Conservation (phyloP, 23 red algal genomes). For the Cyanidiococcus yangmingshanensis region DNA sequence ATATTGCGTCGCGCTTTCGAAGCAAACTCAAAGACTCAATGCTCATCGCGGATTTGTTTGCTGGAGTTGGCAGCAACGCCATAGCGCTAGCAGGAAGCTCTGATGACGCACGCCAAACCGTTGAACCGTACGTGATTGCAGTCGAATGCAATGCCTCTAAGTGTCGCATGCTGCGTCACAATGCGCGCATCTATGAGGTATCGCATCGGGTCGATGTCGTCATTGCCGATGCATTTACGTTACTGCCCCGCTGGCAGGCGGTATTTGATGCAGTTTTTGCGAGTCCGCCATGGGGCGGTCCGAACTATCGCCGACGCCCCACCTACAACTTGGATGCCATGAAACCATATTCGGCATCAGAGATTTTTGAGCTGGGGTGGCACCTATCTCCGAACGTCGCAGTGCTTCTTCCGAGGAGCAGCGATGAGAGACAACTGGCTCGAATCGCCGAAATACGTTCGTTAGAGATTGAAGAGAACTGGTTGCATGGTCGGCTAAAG, state of each 20-base stretch:
- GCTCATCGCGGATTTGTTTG: constrained; percentile 48
- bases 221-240: constrained; percentile 48
- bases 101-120: background rate
- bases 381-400: constrained; percentile 37
- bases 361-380: constrained; percentile 23
- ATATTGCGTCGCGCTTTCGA: constrained; percentile 62
- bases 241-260: constrained; percentile 33
- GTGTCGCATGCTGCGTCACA: constrained; percentile 34
- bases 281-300: constrained; percentile 90
- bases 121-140: constrained; percentile 40
- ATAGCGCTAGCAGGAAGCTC: constrained; percentile 54
- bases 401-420: constrained; percentile 55
- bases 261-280: constrained; percentile 61
- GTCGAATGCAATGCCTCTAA: constrained; percentile 41
- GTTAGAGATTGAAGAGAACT: constrained; percentile 13
- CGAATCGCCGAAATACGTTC: background rate
- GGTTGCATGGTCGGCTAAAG: background rate
- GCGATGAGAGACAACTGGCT: background rate
- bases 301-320: constrained; percentile 38
- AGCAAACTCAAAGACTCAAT: background rate
- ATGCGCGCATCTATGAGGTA: constrained; percentile 76
- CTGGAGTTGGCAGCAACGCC: constrained; percentile 69
- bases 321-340: constrained; percentile 25
- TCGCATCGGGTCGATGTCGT: constrained; percentile 56
- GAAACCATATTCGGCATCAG: constrained; percentile 21